Base-by-base conservation (phyloP, 192 early-diverging fungal species). In the Coemansia sp. region DNA sequence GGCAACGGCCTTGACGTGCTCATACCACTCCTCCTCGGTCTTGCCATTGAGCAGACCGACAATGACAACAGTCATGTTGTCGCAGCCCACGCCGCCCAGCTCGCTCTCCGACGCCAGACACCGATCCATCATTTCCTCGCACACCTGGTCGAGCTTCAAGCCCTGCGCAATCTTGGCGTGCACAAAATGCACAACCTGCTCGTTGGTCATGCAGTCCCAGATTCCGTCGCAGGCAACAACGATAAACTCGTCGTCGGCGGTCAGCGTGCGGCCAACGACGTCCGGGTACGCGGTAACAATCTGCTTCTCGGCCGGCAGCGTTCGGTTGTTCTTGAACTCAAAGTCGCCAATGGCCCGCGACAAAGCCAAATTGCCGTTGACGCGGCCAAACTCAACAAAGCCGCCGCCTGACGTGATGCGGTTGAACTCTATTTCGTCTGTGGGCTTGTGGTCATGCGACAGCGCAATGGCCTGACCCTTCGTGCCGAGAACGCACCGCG, bases 61-160 rank as follows among this genome's bases (percentile, higher is more conserved):
- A 38, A 99, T 92, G 23, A 97, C 80, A 14, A 98, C 89, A 1
- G 97, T 97, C 97, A 99, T 99, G 81, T 99, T 99, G 80, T 99
- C 97, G 80, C 96, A 99, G 17, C 97, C 97, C 47, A 99, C 87
- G 22, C 92, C 91, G 54, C 90, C 92, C 59, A 93, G 79, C 37
- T 94, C 95, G 66, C 85, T 88, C 67, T 95, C 94, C 23, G 86
- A 75, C 23, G 96, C 95, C 60, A 99, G 83, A 65, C 97, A 98
- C 56, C 84, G 76, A 62, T 95, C 91, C 93, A 97, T 97, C 50
- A 97, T 84, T 24, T 85, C 79, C 78, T 99, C 96, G 75, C 90
- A 92, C 60, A 94, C 88, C 23, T 76, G 75, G 51, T 76, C 81
- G 11, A 95, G 76, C 48, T 82, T 76, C 59, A 79, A 67, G 60